Conservation (phyloP, 1,284 basidiomycete species). For the Termitomyces sp. region DNA sequence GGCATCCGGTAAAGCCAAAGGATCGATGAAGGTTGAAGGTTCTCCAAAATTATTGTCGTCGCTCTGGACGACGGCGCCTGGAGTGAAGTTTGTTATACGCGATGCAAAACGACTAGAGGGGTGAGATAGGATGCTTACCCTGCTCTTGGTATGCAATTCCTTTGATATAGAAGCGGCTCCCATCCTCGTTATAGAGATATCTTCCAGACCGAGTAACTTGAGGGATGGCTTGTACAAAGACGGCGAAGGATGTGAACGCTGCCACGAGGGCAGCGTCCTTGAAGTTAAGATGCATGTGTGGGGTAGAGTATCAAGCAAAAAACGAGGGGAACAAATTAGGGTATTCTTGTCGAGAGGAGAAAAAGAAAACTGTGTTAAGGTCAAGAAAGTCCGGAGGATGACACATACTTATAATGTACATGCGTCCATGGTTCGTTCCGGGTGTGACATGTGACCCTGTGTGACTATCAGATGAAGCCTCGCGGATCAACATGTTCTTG, state of each 20-base stretch:
- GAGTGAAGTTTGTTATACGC: not conserved
- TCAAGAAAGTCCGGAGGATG: not conserved
- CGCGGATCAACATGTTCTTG: too few species aligned
- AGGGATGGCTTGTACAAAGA: slow-evolving; percentile 49
- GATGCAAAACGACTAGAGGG: not conserved
- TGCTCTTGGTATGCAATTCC: slow-evolving; percentile 89
- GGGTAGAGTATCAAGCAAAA: not conserved
- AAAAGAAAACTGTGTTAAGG: slow-evolving; percentile 8
- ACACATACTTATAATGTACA: too few species aligned
- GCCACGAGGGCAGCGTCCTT: slow-evolving; percentile 28
- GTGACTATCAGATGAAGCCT: too few species aligned
- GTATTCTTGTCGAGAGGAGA: slow-evolving; percentile 1
- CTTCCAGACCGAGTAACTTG: slow-evolving; percentile 62
- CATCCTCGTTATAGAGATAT: slow-evolving; percentile 74
- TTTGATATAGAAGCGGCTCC: slow-evolving; percentile 84
- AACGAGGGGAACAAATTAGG: not conserved
- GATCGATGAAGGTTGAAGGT: slow-evolving; percentile 72
- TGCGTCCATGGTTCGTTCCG: too few species aligned
- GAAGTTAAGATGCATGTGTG: slow-evolving; percentile 24
- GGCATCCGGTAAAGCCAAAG: slow-evolving; percentile 61
- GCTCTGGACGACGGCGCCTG: slow-evolving; percentile 43
- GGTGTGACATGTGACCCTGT: too few species aligned
- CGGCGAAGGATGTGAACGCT: slow-evolving; percentile 25
- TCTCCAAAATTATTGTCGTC: slow-evolving; percentile 74
- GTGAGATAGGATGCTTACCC: slow-evolving; percentile 41